Conservation (phyloP, 495 filamentous ascomycete genomes). For the Aspergillus bridgeri region DNA sequence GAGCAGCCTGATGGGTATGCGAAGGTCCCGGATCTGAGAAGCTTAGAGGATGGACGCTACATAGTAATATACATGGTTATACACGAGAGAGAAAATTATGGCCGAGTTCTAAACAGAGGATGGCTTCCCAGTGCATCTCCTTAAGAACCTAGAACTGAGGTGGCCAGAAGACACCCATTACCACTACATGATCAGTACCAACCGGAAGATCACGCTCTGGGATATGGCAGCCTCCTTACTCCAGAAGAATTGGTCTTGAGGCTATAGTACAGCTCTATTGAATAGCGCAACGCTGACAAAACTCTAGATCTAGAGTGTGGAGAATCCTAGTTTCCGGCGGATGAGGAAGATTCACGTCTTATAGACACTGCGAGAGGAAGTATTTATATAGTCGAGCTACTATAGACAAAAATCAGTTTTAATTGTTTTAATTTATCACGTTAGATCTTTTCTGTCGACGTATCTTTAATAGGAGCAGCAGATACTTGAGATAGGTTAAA, state of each 20-base stretch:
- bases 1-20: not conserved
- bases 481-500: no score
- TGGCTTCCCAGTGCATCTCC: not conserved
- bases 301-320: no score
- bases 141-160: not conserved
- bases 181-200: not conserved
- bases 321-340: no score
- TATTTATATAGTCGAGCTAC: no score
- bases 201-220: slow-evolving; percentile 1
- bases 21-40: not conserved
- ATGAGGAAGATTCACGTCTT: no score
- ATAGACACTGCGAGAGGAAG: no score
- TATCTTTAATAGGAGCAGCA: no score
- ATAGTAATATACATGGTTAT: slow-evolving; percentile 1
- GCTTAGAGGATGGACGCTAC: not conserved
- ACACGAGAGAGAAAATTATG: not conserved
- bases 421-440: no score
- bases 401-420: no score
- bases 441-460: no score
- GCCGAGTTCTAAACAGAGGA: not conserved
- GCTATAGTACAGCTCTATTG: no score
- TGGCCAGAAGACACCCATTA: not conserved
- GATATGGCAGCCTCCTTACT: not conserved
- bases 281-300: no score
- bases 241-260: not conserved